Base-by-base conservation (phyloP, 2,329 filamentous ascomycete species). In the Trichophyton mentagrophytes region DNA sequence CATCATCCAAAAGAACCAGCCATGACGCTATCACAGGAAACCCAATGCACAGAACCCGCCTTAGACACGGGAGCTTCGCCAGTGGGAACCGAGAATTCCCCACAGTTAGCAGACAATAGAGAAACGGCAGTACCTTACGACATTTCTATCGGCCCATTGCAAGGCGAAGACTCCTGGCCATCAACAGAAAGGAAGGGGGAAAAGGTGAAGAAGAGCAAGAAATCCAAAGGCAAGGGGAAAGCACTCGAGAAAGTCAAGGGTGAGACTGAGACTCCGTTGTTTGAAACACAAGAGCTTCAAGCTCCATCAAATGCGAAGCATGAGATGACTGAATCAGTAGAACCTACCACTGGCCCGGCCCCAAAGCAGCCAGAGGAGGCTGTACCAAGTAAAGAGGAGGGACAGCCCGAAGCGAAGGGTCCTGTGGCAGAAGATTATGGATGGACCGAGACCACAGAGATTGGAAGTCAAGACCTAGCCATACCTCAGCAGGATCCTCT, bases 121-220 rank as follows among this genome's bases (percentile, higher is more conserved):
- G 20, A 30, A 51, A 13, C 8, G 4, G 27, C 8, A 9, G 9
- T 13, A 9, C 25, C n/a, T 25, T 3, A 27, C 8, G 8, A 55
- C n/a, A 15, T 20, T 36, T 27, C 27, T 36, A 36, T 20, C 9
- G 27, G 51, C 27, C 11, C 25, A 57, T 8, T 15, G 17, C 57
- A 49, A 36, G 57, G 49, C 3, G 20, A 59, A 20, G 38, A 55
- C 4, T n/a, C 30, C 38, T 57, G 42, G 58, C 33, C 17, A 7
- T 25, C 42, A 4, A 51, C 27, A 30, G 53, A 51, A 15, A 58
- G 53, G 15, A 63, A 62, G 17, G 40, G 27, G 25, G 61, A 63
- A 55, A 60, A 60, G 40, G 57, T 40, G 3, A 65, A 65, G 51
- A 63, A 63, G 9, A 60, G 58, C 27, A 60, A 62, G 30, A 61